Base-by-base conservation (phyloP, 495 filamentous ascomycete genomes). In the Penicillium macrosclerotiorum region DNA sequence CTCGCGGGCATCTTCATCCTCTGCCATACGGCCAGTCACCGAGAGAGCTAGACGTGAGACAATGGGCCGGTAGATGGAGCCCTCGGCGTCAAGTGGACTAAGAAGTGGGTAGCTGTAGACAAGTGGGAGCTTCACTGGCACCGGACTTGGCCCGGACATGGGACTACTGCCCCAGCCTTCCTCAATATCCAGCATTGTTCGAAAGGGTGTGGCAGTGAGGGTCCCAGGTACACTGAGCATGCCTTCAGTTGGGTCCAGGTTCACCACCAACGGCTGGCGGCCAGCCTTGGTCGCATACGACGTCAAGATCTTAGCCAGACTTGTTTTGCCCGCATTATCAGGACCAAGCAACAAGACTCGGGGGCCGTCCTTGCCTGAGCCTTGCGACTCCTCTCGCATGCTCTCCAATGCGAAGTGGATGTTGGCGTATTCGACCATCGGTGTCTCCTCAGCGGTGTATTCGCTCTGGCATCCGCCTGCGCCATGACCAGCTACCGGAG, bases 91-190 rank as follows among this genome's bases (percentile, higher is more conserved):
- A 8, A 73, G 55, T 3, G 89, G 82, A 47, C 73, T 84, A 30
- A 80, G 73, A 42, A 88, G 72, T 8, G 90, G 90, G 65, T 89
- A 90, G 55, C 88, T 88, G 56, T 96, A 96, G n/a, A 90, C 88
- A 42, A 97, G 66, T 14, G 94, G 94, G 52, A 93, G 69, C 69
- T 96, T 97, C 18, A 95, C 88, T 1, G 93, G 90, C 12, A 93
- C 79, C 9, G 82, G 78, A 49, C 84, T 93, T 5, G 94, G 90
- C 2, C 91, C 92, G 45, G 84, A 92, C 52, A 89, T 95, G 1
- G 93, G 91, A 59, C 86, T 90, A 59, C 76, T 89, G 27, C 94
- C 94, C 79, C 89, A 96, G 3, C 91, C 90, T 40, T 93, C 86
- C 56, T 89, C 88, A 1, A 95, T 79, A 61, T 96, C 91, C 58